Conservation (phyloP, 805 yeast genomes). For the Ogataea populi-albae region DNA sequence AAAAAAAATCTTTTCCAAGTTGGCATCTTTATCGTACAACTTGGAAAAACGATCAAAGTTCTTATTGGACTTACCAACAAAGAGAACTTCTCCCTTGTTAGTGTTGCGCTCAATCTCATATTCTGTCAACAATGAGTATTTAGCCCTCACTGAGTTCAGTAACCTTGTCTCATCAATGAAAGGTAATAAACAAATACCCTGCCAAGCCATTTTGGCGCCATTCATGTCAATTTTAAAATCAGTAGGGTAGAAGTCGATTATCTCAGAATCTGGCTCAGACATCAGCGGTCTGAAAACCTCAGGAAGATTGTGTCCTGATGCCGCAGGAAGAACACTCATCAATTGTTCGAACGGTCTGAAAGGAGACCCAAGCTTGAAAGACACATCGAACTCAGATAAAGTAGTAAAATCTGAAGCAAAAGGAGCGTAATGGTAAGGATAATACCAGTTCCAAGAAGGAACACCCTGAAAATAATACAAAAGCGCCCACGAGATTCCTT, state of each 20-base stretch:
- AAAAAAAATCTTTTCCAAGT: constrained; percentile 36
- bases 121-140: constrained; percentile 61
- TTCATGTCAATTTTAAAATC: constrained; percentile 91
- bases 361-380: constrained; percentile 68
- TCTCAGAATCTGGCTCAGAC: constrained; percentile 76
- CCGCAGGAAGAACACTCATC: constrained; percentile 94
- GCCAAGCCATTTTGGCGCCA: constrained; percentile 94
- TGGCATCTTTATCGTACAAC: constrained; percentile 39
- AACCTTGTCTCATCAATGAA: constrained; percentile 84
- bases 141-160: constrained; percentile 58
- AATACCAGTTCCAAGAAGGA: constrained; percentile 98
- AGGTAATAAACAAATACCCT: constrained; percentile 86
- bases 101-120: constrained; percentile 71
- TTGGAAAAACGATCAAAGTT: constrained; percentile 39
- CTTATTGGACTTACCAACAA: constrained; percentile 63
- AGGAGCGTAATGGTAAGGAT: constrained; percentile 97
- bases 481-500: constrained; percentile 96
- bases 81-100: constrained; percentile 64
- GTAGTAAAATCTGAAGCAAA: constrained; percentile 84
- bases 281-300: constrained; percentile 75
- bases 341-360: constrained; percentile 89
- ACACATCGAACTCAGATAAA: constrained; percentile 48
- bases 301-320: constrained; percentile 84
- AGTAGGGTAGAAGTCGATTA: constrained; percentile 87
- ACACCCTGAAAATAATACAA: constrained; percentile 95